Base-by-base conservation (phyloP, 352 stramenopile genomes). In the Pythium sp. region DNA sequence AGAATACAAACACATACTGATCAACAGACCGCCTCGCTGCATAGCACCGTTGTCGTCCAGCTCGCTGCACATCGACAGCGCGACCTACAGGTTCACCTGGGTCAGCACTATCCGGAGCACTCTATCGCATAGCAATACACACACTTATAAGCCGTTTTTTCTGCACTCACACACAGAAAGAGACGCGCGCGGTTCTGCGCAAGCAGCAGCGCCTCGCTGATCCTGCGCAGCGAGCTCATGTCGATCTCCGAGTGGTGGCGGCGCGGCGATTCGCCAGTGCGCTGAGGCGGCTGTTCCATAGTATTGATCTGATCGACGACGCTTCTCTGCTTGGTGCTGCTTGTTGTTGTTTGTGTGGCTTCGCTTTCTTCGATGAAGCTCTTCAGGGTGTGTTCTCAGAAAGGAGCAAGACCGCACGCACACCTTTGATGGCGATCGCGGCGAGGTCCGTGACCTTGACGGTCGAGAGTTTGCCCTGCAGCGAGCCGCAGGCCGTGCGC, bases 401-500 rank as follows among this genome's bases (percentile, higher is more conserved):
- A 26, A 26, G 24, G 24, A 26, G 24, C 24, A 1, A 26, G 24
- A 26, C 24, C 24, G 24, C 24, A 26, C 24, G 24, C 38, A 7
- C 38, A 78, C 80, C 96, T 54, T 78, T 69, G 72, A 98, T 97
- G 36, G 90, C 95, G 15, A 88, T 69, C 5, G 83, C 80, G 26
- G 89, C 97, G 7, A 99, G 81, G 38, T 98, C 84, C n/a, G 96
- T 80, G 14, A 80, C 95, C n/a, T 78, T 91, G 4, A 99, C 55
- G 20, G 75, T 71, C 11, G 90, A 84, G 34, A 99, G 80, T 15
- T 80, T 83, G 6, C 96, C 94, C 57, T 91, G 81, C 70, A 99
- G 97, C 59, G 91, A 96, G 7, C 86, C 96, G 63, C 98, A 95
- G 2, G 97, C 93, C 24, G 97, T 99, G n/a, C 97, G 84, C 30